phyloP scores from a whole-genome alignment of 164 flowering plant species.

The Aristolochia contorta region DNA sequence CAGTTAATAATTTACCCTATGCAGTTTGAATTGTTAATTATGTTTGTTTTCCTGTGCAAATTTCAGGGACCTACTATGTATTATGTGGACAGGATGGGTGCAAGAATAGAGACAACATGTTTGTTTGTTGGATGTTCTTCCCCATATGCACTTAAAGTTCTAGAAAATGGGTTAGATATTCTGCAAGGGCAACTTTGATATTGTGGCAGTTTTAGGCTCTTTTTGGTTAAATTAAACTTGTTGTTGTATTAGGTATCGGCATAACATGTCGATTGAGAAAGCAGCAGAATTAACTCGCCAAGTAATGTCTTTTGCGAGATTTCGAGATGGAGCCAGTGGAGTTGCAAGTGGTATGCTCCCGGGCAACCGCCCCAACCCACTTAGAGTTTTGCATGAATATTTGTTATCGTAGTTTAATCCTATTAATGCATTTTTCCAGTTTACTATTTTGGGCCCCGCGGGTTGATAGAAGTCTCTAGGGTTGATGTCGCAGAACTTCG shows the following conservation, averaged over 20 bases:
- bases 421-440: slow-evolving; percentile 28
- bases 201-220: background rate
- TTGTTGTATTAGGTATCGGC: slow-evolving; percentile 36
- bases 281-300: slow-evolving; percentile 88
- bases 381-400: too few species aligned
- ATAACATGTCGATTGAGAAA: slow-evolving; percentile 70
- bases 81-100: slow-evolving; percentile 97
- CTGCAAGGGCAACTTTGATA: background rate
- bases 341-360: slow-evolving; percentile 23
- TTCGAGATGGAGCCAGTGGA: slow-evolving; percentile 96
- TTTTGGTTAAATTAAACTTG: background rate
- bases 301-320: slow-evolving; percentile 90
- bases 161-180: slow-evolving; percentile 62
- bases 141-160: slow-evolving; percentile 93
- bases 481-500: slow-evolving; percentile 91
- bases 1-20: background rate
- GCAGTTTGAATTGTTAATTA: background rate
- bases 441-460: slow-evolving; percentile 51
- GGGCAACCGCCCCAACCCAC: background rate
- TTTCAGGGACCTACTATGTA: slow-evolving; percentile 89
- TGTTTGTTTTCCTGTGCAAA: background rate
- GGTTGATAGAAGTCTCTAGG: slow-evolving; percentile 89
- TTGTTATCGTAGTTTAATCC: background rate
- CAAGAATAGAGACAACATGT: slow-evolving; percentile 73
- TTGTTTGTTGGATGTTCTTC: slow-evolving; percentile 98